Evolutionary conservation across 495 filamentous ascomycete species (phyloP).

Genomic region (Trichoderma gamsii): DNA sequence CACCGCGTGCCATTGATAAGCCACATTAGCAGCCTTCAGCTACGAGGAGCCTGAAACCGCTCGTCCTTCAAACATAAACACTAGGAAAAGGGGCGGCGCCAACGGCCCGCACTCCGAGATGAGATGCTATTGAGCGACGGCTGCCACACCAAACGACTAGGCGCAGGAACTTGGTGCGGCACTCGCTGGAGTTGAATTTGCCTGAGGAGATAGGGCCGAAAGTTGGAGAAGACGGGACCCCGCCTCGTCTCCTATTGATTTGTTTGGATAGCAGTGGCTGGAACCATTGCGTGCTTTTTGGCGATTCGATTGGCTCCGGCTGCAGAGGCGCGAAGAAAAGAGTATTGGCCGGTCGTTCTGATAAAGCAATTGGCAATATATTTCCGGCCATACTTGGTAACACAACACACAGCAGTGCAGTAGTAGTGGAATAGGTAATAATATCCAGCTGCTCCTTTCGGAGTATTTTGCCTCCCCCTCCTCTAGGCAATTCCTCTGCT

Average conservation of each 20-base stretch:
- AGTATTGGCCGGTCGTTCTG: no score
- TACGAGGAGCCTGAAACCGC: not conserved
- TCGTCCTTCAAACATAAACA: not conserved
- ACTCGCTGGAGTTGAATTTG: not conserved
- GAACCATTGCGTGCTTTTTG: not conserved
- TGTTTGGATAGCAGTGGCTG: not conserved
- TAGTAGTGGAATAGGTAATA: not conserved
- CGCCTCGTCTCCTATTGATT: not conserved
- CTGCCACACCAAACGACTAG: slow-evolving; percentile 7
- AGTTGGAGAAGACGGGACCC: not conserved
- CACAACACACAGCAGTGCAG: no score
- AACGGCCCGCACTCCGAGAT: slow-evolving; percentile 12
- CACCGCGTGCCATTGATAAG: not conserved
- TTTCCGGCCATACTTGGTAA: no score
- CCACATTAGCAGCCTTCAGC: not conserved
- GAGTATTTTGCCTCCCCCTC: not conserved
- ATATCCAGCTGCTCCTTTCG: slow-evolving; percentile 1
- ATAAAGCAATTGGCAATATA: no score
- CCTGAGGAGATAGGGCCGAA: slow-evolving; percentile 12
- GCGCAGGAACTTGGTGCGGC: not conserved
- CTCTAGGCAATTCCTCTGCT: not conserved
- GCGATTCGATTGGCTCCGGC: no score
- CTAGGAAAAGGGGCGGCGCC: slow-evolving; percentile 7
- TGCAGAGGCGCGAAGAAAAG: no score
- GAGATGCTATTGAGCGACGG: not conserved